Evolutionary conservation across 352 stramenopile genomes (phyloP), one percentile per base, ranked within the genome.

Genomic region (Detonula confervacea): DNA sequence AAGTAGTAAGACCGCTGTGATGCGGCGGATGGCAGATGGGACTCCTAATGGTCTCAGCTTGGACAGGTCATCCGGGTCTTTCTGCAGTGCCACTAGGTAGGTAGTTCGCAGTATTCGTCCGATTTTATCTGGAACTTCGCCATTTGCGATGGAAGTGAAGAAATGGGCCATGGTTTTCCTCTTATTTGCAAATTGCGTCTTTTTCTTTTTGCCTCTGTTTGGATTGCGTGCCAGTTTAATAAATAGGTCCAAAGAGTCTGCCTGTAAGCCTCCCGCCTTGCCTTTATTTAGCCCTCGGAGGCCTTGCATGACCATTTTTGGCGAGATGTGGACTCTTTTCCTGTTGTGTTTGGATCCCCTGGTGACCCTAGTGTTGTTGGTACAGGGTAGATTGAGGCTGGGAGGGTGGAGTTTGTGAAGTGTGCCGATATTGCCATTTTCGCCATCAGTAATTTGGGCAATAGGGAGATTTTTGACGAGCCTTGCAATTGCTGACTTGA

Each of bases 41-140:
- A 77, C 52, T 2, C 68, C 57, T 12, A 77, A 46, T 35, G 68
- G 68, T 29, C 57, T 16, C 7, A 77, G 46, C 47, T 77, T 77
- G 2, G 8, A 35, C 2, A 27, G 7, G 47, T 77, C 33, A 9
- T 35, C 20, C 29, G 39, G 42, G 24, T 77, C 68, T 60, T 77
- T 77, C 11, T 63, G 27, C 6, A 77, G 30, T 4, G 54, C 24
- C 1, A 77, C 18, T 1, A 77, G 47, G 37, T 56, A 70, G 18
- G 49, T 78, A 6, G 30, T 49, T 2, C 22, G 27, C 20, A 35
- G n/a, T 5, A 47, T 33, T 20, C 51, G n/a, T 6, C 16, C 2
- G 11, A 52, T 49, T 33, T 18, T 1, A 4, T 1, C 1, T 2
- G 30, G n/a, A 2, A 33, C 14, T 5, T 65, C 24, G 16, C 30